phyloP scores from a whole-genome alignment of 176 grass and related monocot species.

The Guadua angustifolia region DNA sequence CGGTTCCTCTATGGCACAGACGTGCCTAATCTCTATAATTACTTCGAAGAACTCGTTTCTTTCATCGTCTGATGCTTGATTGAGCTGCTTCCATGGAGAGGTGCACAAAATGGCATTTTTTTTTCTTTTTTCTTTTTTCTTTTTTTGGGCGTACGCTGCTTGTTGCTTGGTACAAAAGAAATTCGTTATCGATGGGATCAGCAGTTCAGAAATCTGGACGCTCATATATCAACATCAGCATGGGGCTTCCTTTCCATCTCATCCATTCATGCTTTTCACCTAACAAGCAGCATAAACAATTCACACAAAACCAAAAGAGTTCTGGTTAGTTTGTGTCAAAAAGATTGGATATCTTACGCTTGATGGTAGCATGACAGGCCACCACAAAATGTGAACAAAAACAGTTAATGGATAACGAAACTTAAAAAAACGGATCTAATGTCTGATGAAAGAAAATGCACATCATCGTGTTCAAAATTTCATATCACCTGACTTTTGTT shows the following conservation, averaged over 20 bases:
- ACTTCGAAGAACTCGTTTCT: background rate
- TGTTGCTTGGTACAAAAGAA: background rate
- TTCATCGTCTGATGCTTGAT: background rate
- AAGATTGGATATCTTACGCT: background rate
- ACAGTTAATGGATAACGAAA: background rate
- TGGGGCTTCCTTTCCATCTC: background rate
- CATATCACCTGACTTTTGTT: background rate
- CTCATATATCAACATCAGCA: background rate
- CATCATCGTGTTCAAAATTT: background rate
- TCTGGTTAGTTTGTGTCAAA: background rate
- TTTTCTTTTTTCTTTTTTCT: no score
- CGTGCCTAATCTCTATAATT: background rate
- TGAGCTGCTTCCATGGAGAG: background rate
- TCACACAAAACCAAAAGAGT: background rate
- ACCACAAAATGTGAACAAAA: background rate
- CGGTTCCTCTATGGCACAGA: background rate
- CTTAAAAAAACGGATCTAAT: background rate
- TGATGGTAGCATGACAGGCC: background rate
- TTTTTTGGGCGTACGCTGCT: background rate
- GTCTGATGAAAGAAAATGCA: background rate
- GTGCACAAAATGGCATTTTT: background rate
- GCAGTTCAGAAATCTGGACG: background rate
- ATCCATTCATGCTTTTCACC: conserved; percentile 10
- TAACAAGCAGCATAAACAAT: background rate
- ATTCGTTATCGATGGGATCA: background rate